Base-by-base conservation (phyloP, 2,329 filamentous ascomycete genomes). In the Pseudonectria buxi region DNA sequence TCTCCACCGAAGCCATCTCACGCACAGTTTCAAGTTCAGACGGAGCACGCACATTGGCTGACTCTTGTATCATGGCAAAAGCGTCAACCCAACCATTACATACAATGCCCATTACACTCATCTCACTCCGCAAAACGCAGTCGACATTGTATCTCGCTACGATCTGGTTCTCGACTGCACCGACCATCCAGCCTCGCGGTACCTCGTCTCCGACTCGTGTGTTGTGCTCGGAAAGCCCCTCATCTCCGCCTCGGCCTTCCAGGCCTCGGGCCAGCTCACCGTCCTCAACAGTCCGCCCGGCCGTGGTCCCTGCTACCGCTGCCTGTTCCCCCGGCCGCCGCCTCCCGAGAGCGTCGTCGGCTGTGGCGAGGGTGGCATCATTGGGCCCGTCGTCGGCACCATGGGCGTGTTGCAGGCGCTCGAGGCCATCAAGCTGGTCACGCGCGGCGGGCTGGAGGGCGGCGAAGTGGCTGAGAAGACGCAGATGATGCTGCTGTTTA, bases 321-420 rank as follows among this genome's bases (percentile, higher is more conserved):
- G 92, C 55, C 76, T 96, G 10, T 98, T 95, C 50, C 89, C 88
- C 0, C 82, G 74, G 26, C 89, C 92, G 0, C 89, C 92, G 0
- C 88, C 90, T 0, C 76, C 86, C 1, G 84, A 85, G 28, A 87
- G 78, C 37, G 82, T 95, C 1, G 71, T 86, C 2, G 87, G 82
- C 40, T 98, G 92, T 53, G 87, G 89, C 27, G 92, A 98, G 57
- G 90, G 89, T 9, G 92, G 92, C 0, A 88, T 98, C 7, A 54
- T 98, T 2, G 92, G 92, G 0, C 89, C 92, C 0, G 88, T 95
- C 0, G 92, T 98, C 0, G 92, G 92, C 0, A 73, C 80, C 1
- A 95, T 98, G 86, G 92, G 92, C 7, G 81, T 95, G 0, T 64
- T 96, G 37, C 92, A 96, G 64, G 90, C 92, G 0, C 67, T 94